Conservation (phyloP, 2,329 filamentous ascomycete genomes). For the Aureobasidium uvarum region DNA sequence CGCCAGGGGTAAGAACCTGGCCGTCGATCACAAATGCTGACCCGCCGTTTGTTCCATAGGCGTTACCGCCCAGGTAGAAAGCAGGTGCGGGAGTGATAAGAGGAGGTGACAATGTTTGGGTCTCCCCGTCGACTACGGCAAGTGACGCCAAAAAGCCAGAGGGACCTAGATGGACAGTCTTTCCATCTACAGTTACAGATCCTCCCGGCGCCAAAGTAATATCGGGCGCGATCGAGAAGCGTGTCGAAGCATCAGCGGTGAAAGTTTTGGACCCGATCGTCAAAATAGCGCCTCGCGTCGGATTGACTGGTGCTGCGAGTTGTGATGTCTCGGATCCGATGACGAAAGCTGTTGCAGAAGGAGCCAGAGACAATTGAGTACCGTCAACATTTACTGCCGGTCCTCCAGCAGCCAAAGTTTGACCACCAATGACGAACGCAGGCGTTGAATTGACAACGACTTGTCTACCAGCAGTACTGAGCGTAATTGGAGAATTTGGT, state of each 20-base stretch:
- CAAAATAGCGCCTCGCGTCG: conserved; percentile 31
- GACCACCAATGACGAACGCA: conserved; percentile 38
- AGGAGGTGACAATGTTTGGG: conserved; percentile 37
- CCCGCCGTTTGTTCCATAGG: conserved; percentile 37
- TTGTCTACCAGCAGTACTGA: conserved; percentile 25
- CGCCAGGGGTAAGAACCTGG: conserved; percentile 33
- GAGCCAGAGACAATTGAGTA: conserved; percentile 36
- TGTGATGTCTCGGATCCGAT: conserved; percentile 33
- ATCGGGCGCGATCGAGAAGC: conserved; percentile 45
- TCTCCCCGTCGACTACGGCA: conserved; percentile 44
- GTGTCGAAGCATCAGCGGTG: conserved; percentile 48
- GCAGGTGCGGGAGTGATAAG: conserved; percentile 35
- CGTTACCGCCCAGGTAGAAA: conserved; percentile 33
- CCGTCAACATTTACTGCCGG: conserved; percentile 41
- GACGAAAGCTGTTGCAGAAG: conserved; percentile 41
- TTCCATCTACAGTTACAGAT: conserved; percentile 41
- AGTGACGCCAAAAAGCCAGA: conserved; percentile 37
- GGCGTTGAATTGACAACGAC: conserved; percentile 36
- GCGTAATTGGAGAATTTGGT: not conserved
- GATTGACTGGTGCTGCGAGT: conserved; percentile 32
- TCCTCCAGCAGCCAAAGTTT: conserved; percentile 41
- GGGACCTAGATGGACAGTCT: conserved; percentile 43
- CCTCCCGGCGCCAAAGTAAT: conserved; percentile 41
- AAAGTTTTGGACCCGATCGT: conserved; percentile 44
- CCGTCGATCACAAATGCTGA: conserved; percentile 37